Percentiles rank a stretch among this genome's conserved stretches.
These are phyloP conservation scores for Aotearoamyces nothofagi DNA, from an alignment of 2,329 filamentous ascomycete genomes.

Conservation along the genomic window DNA sequence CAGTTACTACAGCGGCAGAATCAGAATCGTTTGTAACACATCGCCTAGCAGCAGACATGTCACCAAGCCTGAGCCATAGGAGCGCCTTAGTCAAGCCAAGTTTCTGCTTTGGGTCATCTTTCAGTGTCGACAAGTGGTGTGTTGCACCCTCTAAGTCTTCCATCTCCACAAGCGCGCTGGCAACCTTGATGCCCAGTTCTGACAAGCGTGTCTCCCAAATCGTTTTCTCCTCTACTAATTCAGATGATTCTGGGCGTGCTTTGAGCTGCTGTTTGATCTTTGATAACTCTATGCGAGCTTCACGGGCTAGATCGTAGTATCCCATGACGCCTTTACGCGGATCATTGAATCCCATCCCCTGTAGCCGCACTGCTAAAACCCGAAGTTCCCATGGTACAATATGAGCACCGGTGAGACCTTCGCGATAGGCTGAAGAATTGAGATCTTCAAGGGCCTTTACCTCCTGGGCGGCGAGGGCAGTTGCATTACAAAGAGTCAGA, in stretches of 20 bases:
- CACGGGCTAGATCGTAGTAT: constrained; percentile 74
- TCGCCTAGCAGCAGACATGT: constrained; percentile 49
- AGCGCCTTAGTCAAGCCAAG: constrained; percentile 40
- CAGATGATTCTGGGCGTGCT: constrained; percentile 1
- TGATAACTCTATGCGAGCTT: constrained; percentile 49
- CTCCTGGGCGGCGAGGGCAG: constrained; percentile 51
- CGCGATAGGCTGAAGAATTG: constrained; percentile 38
- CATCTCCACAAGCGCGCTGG: constrained; percentile 64
- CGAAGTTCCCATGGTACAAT: constrained; percentile 81
- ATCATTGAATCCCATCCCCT: constrained; percentile 77
- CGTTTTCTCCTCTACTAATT: constrained; percentile 25
- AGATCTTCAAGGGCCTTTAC: constrained; percentile 49
- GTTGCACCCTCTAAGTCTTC: constrained; percentile 71
- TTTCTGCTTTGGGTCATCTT: constrained; percentile 11
- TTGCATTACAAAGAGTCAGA: constrained; percentile 63
- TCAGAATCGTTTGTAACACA: constrained; percentile 28
- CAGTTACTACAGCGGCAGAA: constrained; percentile 36
- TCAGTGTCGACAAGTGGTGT: constrained; percentile 51
- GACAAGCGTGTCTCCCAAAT: constrained; percentile 58
- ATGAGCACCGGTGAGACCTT: constrained; percentile 37
- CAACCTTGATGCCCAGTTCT: constrained; percentile 58
- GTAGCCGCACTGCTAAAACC: constrained; percentile 67
- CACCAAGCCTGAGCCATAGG: constrained; percentile 65
- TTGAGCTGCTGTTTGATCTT: constrained; percentile 23
- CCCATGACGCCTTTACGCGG: constrained; percentile 72